Evolutionary conservation across 2,329 filamentous ascomycete species (phyloP).

Genomic region (Alternaria burnsii): DNA sequence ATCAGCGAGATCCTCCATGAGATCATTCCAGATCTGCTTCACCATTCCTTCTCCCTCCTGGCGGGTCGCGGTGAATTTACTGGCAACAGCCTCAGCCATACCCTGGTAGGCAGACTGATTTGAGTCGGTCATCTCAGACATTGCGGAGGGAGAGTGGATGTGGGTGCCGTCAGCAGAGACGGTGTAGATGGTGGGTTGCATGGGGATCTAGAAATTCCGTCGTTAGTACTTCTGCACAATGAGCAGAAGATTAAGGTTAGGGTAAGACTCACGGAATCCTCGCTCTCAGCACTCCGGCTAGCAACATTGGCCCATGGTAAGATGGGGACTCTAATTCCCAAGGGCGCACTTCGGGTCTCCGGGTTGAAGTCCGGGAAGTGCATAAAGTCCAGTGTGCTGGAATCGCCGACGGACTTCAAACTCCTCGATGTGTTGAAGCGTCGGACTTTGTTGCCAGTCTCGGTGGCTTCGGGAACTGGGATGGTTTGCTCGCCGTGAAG

Average conservation of each 20-base stretch:
- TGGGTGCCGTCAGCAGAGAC: constrained; percentile 59
- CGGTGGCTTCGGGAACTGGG: constrained; percentile 43
- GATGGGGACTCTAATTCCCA: constrained; percentile 59
- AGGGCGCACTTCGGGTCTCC: constrained; percentile 48
- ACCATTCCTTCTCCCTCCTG: constrained; percentile 54
- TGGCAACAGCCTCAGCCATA: constrained; percentile 60
- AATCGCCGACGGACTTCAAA: constrained; percentile 65
- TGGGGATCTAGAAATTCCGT: constrained; percentile 47
- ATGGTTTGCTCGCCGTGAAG: constrained; percentile 60
- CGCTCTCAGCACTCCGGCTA: constrained; percentile 33
- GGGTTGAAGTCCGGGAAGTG: constrained; percentile 64
- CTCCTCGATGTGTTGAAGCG: constrained; percentile 70
- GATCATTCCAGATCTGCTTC: constrained; percentile 57
- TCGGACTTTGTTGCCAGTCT: constrained; percentile 51
- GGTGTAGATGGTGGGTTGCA: constrained; percentile 66
- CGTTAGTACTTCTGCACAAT: constrained; percentile 1
- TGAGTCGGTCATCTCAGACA: constrained; percentile 67
- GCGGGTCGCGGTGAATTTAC: constrained; percentile 44
- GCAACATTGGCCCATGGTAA: constrained; percentile 45
- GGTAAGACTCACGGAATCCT: constrained; percentile 30
- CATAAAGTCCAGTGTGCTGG: constrained; percentile 69
- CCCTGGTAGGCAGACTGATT: constrained; percentile 64
- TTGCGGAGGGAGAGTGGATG: constrained; percentile 60
- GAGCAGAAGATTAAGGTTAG: neutral
- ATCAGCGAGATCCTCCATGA: constrained; percentile 58